Percentiles rank a stretch among this genome's conserved stretches.
These are phyloP conservation scores for Phaeosphaeria sp. DNA, from an alignment of 2,329 filamentous ascomycete genomes.

Conservation along the genomic window DNA sequence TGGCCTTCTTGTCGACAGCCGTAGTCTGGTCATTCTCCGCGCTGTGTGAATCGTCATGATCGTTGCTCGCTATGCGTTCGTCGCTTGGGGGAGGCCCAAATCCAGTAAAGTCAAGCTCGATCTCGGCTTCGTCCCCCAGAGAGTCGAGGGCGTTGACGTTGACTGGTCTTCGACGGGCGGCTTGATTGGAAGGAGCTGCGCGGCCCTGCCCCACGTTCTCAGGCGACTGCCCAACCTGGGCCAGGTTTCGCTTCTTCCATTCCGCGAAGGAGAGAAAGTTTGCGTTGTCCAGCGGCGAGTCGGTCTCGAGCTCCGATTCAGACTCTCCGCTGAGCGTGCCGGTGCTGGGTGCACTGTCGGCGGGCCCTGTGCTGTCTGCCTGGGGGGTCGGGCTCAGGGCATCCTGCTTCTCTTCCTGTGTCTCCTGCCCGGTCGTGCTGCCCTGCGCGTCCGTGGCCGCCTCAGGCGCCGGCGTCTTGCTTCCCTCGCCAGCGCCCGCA, in stretches of 20 bases:
- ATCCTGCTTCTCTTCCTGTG: conserved; percentile 9
- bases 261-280: conserved; percentile 97
- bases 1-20: conserved; percentile 36
- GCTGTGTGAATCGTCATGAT: conserved; percentile 22
- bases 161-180: conserved; percentile 60
- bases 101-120: conserved; percentile 73
- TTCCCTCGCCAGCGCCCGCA: conserved; percentile 10
- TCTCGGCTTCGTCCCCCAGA: conserved; percentile 87
- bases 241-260: conserved; percentile 94
- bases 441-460: not conserved
- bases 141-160: conserved; percentile 75
- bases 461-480: conserved; percentile 4
- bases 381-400: conserved; percentile 6
- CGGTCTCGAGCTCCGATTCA: conserved; percentile 65
- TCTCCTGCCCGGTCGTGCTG: conserved; percentile 5
- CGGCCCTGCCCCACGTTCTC: conserved; percentile 68
- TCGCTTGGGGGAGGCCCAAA: conserved; percentile 58
- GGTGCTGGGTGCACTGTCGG: conserved; percentile 8
- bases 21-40: conserved; percentile 19
- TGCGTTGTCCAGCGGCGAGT: conserved; percentile 73
- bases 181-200: conserved; percentile 52
- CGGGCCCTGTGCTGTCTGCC: conserved; percentile 11
- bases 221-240: conserved; percentile 79
- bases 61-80: conserved; percentile 22
- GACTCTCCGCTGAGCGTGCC: conserved; percentile 27